phyloP scores from a whole-genome alignment of 768 basidiomycete species.

The Serpula lacrymans region DNA sequence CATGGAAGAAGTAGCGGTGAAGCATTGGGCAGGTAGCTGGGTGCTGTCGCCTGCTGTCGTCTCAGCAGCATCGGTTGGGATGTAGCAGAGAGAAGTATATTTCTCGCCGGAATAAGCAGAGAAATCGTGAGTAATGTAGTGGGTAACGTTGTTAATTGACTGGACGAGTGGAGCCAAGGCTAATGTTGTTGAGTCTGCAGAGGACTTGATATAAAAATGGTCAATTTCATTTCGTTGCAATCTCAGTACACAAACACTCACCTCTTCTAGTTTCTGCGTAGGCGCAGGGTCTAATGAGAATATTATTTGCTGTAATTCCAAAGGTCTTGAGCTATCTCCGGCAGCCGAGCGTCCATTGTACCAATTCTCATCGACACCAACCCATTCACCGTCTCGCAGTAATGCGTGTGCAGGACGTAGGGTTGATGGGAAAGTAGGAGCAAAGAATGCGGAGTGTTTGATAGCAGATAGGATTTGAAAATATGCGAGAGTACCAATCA shows the following conservation, averaged over 20 bases:
- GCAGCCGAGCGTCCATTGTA: conserved; percentile 28
- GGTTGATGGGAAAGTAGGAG: conserved; percentile 44
- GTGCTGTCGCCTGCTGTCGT: conserved; percentile 11
- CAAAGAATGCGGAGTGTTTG: conserved; percentile 82
- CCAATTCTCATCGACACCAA: conserved; percentile 58
- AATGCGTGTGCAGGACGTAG: conserved; percentile 57
- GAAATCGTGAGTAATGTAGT: conserved; percentile 42
- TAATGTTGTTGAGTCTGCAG: conserved; percentile 32
- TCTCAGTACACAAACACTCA: conserved; percentile 13
- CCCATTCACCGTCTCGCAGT: conserved; percentile 57
- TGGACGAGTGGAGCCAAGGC: conserved; percentile 40
- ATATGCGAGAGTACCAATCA: conserved; percentile 89
- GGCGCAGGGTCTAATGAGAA: conserved; percentile 45
- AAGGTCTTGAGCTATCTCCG: conserved; percentile 27
- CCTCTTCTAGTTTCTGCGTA: conserved; percentile 33
- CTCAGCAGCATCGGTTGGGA: conserved; percentile 19
- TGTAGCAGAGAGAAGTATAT: conserved; percentile 54
- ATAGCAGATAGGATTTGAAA: conserved; percentile 91
- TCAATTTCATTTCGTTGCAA: conserved; percentile 3
- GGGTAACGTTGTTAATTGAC: conserved; percentile 46
- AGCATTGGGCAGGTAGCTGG: conserved; percentile 31
- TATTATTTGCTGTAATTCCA: conserved; percentile 76
- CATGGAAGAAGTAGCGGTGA: conserved; percentile 34
- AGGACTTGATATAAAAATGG: conserved; percentile 17
- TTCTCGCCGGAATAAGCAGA: conserved; percentile 39